Base-by-base conservation (phyloP, 768 basidiomycete genomes). In the button mushroom (Agaricus bisporus) region DNA sequence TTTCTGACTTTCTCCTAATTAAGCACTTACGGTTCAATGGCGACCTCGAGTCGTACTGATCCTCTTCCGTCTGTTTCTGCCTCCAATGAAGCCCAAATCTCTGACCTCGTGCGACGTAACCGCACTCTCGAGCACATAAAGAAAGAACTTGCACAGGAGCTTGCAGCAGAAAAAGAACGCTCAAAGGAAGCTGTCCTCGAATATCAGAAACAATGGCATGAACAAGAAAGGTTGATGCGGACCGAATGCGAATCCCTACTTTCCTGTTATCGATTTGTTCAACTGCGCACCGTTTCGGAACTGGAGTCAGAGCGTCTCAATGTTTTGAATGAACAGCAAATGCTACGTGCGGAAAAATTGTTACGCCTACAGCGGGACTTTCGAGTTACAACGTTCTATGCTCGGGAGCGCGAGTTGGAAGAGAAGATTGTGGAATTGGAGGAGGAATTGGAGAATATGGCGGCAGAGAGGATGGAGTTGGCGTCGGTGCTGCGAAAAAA, bases 91-190 rank as follows among this genome's bases (percentile, higher is more conserved):
- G 67, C 74, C 2, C 86, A 89, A 63, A 87, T 91, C 47, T 77
- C 84, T 46, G 85, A 90, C 41, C 79, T 91, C 49, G 84, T 88
- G 2, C 79, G 85, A 58, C 75, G 81, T 57, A 85, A 80, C 61
- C 81, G 81, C 22, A 78, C 77, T 0, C 75, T 87, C 49, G 85
- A 87, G 53, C 77, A 82, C 56, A 76, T 76, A 4, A 75, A 77
- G 65, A 77, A 77, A 59, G 79, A 76, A 41, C 75, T 88, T 35
- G 62, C 68, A 14, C 76, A 77, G 20, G 77, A 82, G 39, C 60
- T 83, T 28, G 58, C 66, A 2, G 61, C 61, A 25, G 81, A 82
- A 59, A 63, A 69, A 46, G 63, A 64, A 17, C 75, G 76, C 51
- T 65, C 70, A 44, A 75, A 73, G 43, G 68, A 72, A 8, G 66